Percentiles rank a stretch among this genome's conserved stretches.
These are phyloP conservation scores for Aspergillus biplanus DNA, from an alignment of 495 filamentous ascomycete genomes.

Conservation along the genomic window DNA sequence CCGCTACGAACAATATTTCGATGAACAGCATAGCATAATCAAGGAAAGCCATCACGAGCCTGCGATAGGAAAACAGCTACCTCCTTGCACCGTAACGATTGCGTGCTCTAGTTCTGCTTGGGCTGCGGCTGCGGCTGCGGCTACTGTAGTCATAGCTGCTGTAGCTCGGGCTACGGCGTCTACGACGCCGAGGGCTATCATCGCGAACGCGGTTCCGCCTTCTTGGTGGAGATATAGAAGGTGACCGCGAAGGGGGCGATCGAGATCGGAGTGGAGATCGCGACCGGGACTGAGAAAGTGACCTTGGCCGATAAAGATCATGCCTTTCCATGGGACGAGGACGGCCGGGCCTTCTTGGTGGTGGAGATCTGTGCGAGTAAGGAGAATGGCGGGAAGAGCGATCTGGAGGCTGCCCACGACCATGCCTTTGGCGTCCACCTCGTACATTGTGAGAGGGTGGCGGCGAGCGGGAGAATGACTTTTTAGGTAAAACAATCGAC, in stretches of 20 bases:
- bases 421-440: constrained; percentile 39
- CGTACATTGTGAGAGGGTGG: constrained; percentile 38
- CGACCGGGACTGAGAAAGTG: constrained; percentile 51
- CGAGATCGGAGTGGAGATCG: constrained; percentile 46
- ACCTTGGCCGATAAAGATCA: constrained; percentile 54
- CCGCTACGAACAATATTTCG: not conserved
- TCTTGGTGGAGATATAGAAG: constrained; percentile 37
- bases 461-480: constrained; percentile 58
- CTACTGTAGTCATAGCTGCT: constrained; percentile 56
- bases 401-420: constrained; percentile 35
- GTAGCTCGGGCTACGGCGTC: constrained; percentile 59
- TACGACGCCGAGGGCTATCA: constrained; percentile 39
- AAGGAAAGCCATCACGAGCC: too few species aligned
- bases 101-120: constrained; percentile 41
- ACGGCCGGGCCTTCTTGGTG: constrained; percentile 44
- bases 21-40: too few species aligned
- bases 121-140: constrained; percentile 50
- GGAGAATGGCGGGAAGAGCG: constrained; percentile 35
- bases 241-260: constrained; percentile 37
- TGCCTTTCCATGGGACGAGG: constrained; percentile 46
- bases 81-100: constrained; percentile 32
- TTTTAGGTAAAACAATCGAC: constrained; percentile 89
- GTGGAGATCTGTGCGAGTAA: constrained; percentile 32
- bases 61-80: not conserved
- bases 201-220: constrained; percentile 34